phyloP scores from a whole-genome alignment of 2,329 filamentous ascomycete genomes.

The Shiraia sp. region DNA sequence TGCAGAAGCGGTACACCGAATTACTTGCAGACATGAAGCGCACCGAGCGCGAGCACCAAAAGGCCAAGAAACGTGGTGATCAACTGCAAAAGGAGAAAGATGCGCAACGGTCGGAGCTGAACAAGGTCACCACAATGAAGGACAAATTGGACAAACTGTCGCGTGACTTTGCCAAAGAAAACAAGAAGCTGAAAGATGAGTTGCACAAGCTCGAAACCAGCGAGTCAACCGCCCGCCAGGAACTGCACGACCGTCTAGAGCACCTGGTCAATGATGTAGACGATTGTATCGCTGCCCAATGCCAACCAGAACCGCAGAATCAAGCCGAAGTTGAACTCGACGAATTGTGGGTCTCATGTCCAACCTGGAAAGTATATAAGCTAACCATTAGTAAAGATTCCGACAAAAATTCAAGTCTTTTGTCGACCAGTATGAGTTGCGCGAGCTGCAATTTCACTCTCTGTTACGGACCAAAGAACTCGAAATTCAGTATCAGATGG shows the following conservation, averaged over 20 bases:
- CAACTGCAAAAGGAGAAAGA: constrained; percentile 97
- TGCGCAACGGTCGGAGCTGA: constrained; percentile 81
- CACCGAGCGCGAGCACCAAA: constrained; percentile 88
- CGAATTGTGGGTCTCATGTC: constrained; percentile 68
- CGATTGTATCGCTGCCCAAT: constrained; percentile 84
- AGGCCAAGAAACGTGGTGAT: constrained; percentile 94
- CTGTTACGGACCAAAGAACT: constrained; percentile 92
- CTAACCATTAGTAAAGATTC: constrained; percentile 48
- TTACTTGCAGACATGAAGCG: constrained; percentile 94
- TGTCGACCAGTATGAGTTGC: constrained; percentile 93
- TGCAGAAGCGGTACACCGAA: constrained; percentile 90
- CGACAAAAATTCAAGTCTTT: constrained; percentile 89
- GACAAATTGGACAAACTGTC: constrained; percentile 97
- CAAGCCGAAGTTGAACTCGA: constrained; percentile 86
- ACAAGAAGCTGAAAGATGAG: constrained; percentile 98
- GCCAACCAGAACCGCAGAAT: constrained; percentile 73
- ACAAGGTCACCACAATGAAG: constrained; percentile 86
- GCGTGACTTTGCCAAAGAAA: constrained; percentile 91
- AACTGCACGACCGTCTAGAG: constrained; percentile 84
- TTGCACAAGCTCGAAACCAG: constrained; percentile 80
- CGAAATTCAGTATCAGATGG: constrained; percentile 89
- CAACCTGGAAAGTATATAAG: neutral
- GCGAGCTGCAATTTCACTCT: constrained; percentile 91
- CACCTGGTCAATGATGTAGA: constrained; percentile 81
- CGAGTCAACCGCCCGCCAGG: constrained; percentile 78